Evolutionary conservation across 495 filamentous ascomycete genomes (phyloP), one percentile per base, ranked within the genome.

Genomic region (Evernia prunastri): DNA sequence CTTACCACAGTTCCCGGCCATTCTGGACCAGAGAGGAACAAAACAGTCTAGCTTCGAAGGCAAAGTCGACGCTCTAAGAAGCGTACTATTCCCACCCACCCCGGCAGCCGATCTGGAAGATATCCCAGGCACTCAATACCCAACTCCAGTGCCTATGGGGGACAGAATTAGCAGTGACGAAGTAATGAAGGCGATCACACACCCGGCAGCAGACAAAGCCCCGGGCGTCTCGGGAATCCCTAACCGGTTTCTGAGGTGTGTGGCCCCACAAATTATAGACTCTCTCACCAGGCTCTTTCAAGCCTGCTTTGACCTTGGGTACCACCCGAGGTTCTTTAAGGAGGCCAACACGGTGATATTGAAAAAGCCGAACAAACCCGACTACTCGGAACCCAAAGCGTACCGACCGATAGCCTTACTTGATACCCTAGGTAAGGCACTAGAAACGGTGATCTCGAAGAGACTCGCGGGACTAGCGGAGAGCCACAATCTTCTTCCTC

Each of bases 391-490:
- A 5, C 66, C 72, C 1, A 75, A 73, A 49, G 56, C 69, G 8
- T 78, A 72, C 65, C 61, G 74, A 15, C 70, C 69, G 0, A 71
- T 78, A 36, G 73, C 73, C 3, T 66, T 78, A 0, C 69, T 74
- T 0, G 73, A 75, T 53, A 75, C 72, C 1, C 37, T 78, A 5
- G 71, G 70, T 0, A 78, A 78, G 56, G 29, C 69, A 12, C 57
- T 75, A 9, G 70, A 77, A 56, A n/a, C 64, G 4, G 45, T 77
- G 5, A 59, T 75, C 18, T 67, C 73, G 4, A 58, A 36, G 8
- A 51, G 69, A 9, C 47, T 53, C 5, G 27, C 20, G 20, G 27
- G 47, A 29, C 20, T 53, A 23, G 18, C 17, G 9, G 27, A 53
- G 18, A 29, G 27, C 6, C 18, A 53, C 18, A 53, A 17, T n/a